phyloP scores from a whole-genome alignment of 2,329 filamentous ascomycete genomes.

The Leptoxyphium fumago region DNA sequence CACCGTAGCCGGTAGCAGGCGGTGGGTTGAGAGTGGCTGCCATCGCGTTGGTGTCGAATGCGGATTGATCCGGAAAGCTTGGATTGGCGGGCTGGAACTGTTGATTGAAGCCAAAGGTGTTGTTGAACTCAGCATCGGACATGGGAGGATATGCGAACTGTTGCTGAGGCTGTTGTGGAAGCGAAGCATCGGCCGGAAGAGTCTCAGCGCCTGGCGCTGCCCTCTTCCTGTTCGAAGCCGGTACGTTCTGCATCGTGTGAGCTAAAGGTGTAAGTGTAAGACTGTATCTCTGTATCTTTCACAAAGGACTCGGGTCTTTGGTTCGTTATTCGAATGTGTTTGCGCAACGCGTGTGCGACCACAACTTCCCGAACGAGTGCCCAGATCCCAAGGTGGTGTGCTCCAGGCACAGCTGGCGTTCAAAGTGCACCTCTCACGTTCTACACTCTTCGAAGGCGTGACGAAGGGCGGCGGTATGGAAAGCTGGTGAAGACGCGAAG shows the following conservation, averaged over 20 bases:
- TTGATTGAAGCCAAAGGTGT: slow-evolving; percentile 21
- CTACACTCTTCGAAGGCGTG: too few species aligned
- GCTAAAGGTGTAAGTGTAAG: too few species aligned
- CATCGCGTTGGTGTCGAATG: slow-evolving; percentile 23
- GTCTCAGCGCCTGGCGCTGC: slow-evolving; percentile 58
- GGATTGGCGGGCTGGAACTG: slow-evolving; percentile 18
- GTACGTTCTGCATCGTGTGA: neutral
- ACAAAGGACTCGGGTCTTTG: too few species aligned
- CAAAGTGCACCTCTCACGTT: too few species aligned
- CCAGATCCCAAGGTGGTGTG: too few species aligned
- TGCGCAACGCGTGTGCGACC: too few species aligned
- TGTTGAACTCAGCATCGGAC: slow-evolving; percentile 30
- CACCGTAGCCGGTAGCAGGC: slow-evolving; percentile 12
- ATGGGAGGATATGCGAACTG: slow-evolving; percentile 24
- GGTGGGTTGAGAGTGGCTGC: slow-evolving; percentile 12
- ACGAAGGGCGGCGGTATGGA: too few species aligned
- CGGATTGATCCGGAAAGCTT: slow-evolving; percentile 20
- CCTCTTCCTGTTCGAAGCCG: slow-evolving; percentile 44
- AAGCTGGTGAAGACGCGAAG: too few species aligned
- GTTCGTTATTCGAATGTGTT: too few species aligned
- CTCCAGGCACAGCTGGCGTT: too few species aligned
- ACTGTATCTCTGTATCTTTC: too few species aligned
- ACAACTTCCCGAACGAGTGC: too few species aligned
- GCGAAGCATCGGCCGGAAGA: slow-evolving; percentile 31
- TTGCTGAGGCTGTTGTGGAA: slow-evolving; percentile 8